phyloP scores from a whole-genome alignment of 73 alveolate genomes.

The Paramecium pentaurelia region DNA sequence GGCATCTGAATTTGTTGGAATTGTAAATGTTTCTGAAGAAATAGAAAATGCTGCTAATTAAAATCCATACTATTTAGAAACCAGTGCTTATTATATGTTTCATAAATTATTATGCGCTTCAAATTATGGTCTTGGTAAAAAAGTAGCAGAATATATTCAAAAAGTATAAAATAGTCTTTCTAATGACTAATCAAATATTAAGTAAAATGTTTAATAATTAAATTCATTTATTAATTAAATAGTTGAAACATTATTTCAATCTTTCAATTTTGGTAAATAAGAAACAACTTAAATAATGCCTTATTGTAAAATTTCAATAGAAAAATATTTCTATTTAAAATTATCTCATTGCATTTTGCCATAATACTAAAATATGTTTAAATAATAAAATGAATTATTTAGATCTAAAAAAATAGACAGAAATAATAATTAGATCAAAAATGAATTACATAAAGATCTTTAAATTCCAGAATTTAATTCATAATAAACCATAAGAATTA shows the following conservation, averaged over 20 bases:
- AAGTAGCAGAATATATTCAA: slow-evolving; percentile 29
- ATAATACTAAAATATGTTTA: background rate
- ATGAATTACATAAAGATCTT: background rate
- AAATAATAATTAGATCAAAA: background rate
- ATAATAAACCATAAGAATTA: background rate
- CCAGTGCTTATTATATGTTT: slow-evolving; percentile 59
- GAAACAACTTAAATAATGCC: slow-evolving; percentile 19
- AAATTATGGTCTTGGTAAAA: slow-evolving; percentile 51
- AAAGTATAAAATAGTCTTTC: slow-evolving; percentile 18
- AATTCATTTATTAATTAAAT: background rate
- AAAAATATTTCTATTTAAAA: slow-evolving; percentile 11
- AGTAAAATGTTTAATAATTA: background rate
- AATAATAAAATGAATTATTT: background rate
- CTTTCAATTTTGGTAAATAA: slow-evolving; percentile 1
- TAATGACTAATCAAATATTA: background rate
- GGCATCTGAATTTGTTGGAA: slow-evolving; percentile 21
- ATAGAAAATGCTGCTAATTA: slow-evolving; percentile 32
- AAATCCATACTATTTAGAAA: slow-evolving; percentile 53
- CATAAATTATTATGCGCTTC: slow-evolving; percentile 49
- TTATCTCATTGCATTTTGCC: background rate
- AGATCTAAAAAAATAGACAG: background rate
- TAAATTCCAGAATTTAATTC: background rate
- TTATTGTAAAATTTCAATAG: background rate
- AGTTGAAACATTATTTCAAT: background rate
- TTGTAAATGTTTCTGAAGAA: background rate